phyloP scores from a whole-genome alignment of 495 filamentous ascomycete species.

The Aspergillus asperescens region DNA sequence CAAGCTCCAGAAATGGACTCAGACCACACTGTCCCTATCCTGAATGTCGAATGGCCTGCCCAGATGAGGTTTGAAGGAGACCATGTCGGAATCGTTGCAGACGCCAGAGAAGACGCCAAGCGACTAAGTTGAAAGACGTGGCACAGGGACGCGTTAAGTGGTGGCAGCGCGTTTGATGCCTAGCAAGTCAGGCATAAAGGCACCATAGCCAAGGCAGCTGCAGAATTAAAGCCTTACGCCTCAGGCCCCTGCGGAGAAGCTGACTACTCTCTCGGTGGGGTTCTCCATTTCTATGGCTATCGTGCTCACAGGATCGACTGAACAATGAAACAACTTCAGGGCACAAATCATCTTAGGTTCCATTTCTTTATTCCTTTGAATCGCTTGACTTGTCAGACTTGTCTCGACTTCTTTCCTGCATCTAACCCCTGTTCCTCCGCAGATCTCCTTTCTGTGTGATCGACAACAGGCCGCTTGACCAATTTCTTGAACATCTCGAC shows the following conservation, averaged over 20 bases:
- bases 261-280: slow-evolving; percentile 15
- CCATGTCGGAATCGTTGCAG: slow-evolving; percentile 11
- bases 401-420: not conserved
- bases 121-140: slow-evolving; percentile 19
- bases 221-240: not conserved
- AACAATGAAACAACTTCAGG: slow-evolving; percentile 5
- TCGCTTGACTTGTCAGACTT: not conserved
- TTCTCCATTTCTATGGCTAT: slow-evolving; percentile 8
- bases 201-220: slow-evolving; percentile 16
- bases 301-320: not conserved
- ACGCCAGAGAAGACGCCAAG: slow-evolving; percentile 22
- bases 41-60: slow-evolving; percentile 5
- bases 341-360: not conserved
- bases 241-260: slow-evolving; percentile 10
- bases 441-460: not conserved
- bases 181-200: slow-evolving; percentile 14
- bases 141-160: slow-evolving; percentile 43
- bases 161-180: slow-evolving; percentile 22
- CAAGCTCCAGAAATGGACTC: slow-evolving; percentile 16
- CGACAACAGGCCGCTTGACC: not conserved
- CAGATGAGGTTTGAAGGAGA: slow-evolving; percentile 10
- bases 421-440: not conserved
- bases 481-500: not conserved
- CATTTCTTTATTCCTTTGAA: not conserved
- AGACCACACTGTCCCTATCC: slow-evolving; percentile 19